Evolutionary conservation across 73 alveolate genomes (phyloP).

Genomic region (Symbiodinium pilosum): DNA sequence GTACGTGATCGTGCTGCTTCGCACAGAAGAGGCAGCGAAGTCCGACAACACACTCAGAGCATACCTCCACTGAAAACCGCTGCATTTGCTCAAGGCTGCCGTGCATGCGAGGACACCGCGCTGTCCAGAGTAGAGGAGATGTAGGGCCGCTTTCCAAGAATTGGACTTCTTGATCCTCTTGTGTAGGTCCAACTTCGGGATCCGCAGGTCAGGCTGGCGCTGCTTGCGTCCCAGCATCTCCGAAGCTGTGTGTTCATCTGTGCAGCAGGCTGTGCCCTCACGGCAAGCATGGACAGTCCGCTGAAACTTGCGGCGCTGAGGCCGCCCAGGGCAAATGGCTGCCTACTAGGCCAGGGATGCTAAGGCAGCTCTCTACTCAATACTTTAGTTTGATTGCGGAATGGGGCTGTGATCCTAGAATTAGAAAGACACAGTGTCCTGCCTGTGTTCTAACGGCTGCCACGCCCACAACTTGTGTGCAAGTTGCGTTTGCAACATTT

Average conservation of each 20-base stretch:
- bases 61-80: neutral
- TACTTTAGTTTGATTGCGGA: too few species aligned
- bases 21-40: neutral
- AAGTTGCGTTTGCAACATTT: too few species aligned
- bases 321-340: neutral
- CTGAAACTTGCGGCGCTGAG: neutral
- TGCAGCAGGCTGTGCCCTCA: neutral
- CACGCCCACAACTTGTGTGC: too few species aligned
- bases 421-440: too few species aligned
- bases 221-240: neutral
- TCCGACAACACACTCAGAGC: neutral
- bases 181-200: neutral
- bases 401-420: too few species aligned
- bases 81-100: conserved; percentile 1
- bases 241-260: neutral
- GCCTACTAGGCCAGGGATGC: too few species aligned
- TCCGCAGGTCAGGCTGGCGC: too few species aligned
- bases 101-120: neutral
- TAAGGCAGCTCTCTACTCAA: neutral
- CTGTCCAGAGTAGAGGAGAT: neutral
- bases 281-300: neutral
- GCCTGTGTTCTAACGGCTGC: too few species aligned
- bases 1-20: neutral
- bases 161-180: neutral
- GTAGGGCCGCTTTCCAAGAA: neutral